Base-by-base conservation (phyloP, 2,329 filamentous ascomycete species). In the Zymoseptoria brevis region DNA sequence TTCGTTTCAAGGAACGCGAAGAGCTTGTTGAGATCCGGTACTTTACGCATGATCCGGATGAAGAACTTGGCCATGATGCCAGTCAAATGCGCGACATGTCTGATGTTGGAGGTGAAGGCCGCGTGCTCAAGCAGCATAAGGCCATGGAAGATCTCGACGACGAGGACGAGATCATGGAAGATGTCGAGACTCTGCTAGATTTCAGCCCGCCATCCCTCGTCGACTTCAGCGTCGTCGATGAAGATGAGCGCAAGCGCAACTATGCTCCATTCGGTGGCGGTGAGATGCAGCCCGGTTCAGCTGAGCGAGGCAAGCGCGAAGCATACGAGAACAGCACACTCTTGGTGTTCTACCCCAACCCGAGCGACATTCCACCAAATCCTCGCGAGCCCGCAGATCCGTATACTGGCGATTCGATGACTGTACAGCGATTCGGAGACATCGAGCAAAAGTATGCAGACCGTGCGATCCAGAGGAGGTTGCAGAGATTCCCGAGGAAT, bases 1-100 rank as follows among this genome's bases (percentile, higher is more conserved):
- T 93, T 5, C 81, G 76, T 6, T 93, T 88, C 80, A 88, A 86
- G 69, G 80, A 84, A 0, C 87, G 87, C 54, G 76, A 81, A 19
- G 81, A 84, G 29, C 79, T 93, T 29, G 85, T 85, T 1, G 78
- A 88, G 65, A 77, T 90, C 57, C 82, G 83, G 63, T 76, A 86
- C 54, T 91, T 92, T 74, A 83, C 85, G 57, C 88, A 89, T 67
- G 86, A 90, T 62, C 84, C 83, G 1, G 81, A 82, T 1, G 88
- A 91, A 69, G 87, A 90, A 65, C 80, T 85, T 59, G 86, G 85
- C 56, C 81, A 87, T 57, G 82, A 83, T 57, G 79, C 81, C 57
- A 87, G 84, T 67, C 85, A 89, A 80, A 81, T 87, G 49, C 83
- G 84, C 54, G 87, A 91, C 71, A 87, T 87, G 3, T 82, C 82